These are phyloP conservation scores for Solanum virginianum DNA, from an alignment of 257 asterid genomes.

Conservation along the genomic window DNA sequence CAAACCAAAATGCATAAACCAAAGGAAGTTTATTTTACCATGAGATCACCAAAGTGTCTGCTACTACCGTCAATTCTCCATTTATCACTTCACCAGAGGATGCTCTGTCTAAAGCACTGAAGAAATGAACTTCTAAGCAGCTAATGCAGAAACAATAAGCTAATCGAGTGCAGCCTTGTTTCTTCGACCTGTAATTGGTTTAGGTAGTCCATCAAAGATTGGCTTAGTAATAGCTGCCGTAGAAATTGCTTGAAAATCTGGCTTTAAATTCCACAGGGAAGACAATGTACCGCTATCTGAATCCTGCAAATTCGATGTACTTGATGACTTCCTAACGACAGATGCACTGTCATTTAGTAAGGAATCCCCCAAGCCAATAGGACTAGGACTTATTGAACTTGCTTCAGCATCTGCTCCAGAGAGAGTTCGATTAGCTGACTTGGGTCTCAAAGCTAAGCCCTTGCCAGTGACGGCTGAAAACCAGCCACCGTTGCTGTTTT, in stretches of 20 bases:
- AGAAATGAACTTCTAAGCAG: background rate
- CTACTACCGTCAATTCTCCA: slow-evolving; percentile 8
- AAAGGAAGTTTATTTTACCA: background rate
- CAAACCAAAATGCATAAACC: slow-evolving; percentile 8
- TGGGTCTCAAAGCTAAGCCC: slow-evolving; percentile 68
- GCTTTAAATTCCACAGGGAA: slow-evolving; percentile 64
- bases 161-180: slow-evolving; percentile 79
- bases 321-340: slow-evolving; percentile 60
- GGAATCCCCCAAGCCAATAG: slow-evolving; percentile 41
- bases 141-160: background rate
- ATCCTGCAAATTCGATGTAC: slow-evolving; percentile 67
- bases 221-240: slow-evolving; percentile 59
- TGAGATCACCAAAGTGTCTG: background rate
- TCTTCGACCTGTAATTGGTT: slow-evolving; percentile 38
- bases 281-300: slow-evolving; percentile 38
- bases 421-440: slow-evolving; percentile 31
- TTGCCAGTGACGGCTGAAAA: slow-evolving; percentile 45
- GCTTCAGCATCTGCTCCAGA: slow-evolving; percentile 37
- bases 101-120: background rate
- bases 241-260: slow-evolving; percentile 58
- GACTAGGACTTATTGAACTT: slow-evolving; percentile 21
- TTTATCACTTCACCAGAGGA: background rate
- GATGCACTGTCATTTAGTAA: slow-evolving; percentile 14
- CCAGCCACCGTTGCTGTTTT: slow-evolving; percentile 22
- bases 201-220: slow-evolving; percentile 66